A percentile compares a stretch with the other conserved stretches of the same genome.
Conservation (phyloP, 2,329 filamentous ascomycete species). For the Alternaria panax region DNA sequence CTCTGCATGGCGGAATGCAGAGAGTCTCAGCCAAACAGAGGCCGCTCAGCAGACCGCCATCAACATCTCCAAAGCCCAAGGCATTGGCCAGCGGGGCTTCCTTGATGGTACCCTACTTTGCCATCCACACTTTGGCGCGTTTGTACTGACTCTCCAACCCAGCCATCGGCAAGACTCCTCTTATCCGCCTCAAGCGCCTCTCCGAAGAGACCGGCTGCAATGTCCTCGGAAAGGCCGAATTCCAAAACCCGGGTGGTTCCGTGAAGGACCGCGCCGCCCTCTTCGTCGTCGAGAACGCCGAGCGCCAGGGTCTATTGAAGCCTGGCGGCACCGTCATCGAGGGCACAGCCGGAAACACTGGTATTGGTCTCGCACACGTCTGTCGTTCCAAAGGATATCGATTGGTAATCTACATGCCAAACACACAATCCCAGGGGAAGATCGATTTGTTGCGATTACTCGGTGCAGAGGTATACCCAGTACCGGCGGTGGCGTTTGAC, state of each 20-base stretch:
- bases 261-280: conserved; percentile 97
- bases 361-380: conserved; percentile 96
- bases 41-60: conserved; percentile 67
- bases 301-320: conserved; percentile 81
- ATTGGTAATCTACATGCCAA: conserved; percentile 99
- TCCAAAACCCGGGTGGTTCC: conserved; percentile 96
- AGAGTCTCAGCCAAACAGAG: conserved; percentile 57
- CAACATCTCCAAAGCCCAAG: conserved; percentile 79
- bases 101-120: conserved; percentile 72
- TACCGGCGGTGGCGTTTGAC: conserved; percentile 94
- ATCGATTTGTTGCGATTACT: conserved; percentile 90
- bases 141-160: conserved; percentile 9
- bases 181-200: conserved; percentile 87
- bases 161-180: conserved; percentile 97
- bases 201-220: conserved; percentile 93
- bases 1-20: conserved; percentile 63
- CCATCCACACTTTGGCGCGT: not conserved
- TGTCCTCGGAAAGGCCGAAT: conserved; percentile 94
- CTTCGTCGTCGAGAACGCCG: conserved; percentile 92
- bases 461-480: conserved; percentile 93
- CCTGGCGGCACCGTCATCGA: conserved; percentile 95
- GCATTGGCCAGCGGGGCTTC: conserved; percentile 74
- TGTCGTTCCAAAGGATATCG: conserved; percentile 91
- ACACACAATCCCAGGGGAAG: conserved; percentile 98
- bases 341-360: conserved; percentile 96